Percentiles rank a stretch among this genome's conserved stretches.
phyloP scores from a whole-genome alignment of 257 asterid genomes.

The Rauvolfia tetraphylla region DNA sequence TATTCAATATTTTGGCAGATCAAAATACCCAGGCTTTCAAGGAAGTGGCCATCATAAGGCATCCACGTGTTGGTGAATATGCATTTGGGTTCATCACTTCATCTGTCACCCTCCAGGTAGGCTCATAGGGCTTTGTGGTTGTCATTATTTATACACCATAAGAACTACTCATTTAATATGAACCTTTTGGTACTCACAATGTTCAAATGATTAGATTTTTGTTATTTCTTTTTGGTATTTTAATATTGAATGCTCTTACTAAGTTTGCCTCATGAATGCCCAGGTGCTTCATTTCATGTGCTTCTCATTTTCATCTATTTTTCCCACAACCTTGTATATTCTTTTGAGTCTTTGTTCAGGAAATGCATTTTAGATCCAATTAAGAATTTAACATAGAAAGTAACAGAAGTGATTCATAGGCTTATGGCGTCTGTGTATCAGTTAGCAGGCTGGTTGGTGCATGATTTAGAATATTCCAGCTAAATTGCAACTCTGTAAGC shows the following conservation, averaged over 20 bases:
- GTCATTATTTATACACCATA: background rate
- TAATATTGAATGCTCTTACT: background rate
- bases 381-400: background rate
- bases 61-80: conserved; percentile 82
- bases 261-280: background rate
- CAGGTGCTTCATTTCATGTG: background rate
- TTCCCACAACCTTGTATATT: background rate
- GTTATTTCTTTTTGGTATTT: background rate
- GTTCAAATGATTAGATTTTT: background rate
- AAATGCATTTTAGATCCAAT: background rate
- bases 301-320: background rate
- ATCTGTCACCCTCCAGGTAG: conserved; percentile 62
- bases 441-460: background rate
- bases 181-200: background rate
- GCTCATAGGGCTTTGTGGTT: background rate
- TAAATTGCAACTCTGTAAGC: background rate
- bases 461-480: background rate
- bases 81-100: conserved; percentile 83
- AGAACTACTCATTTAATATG: background rate
- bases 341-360: background rate
- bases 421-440: background rate
- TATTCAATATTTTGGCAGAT: conserved; percentile 37
- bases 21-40: conserved; percentile 72
- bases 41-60: conserved; percentile 81
- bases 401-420: background rate